Evolutionary conservation across 2,329 filamentous ascomycete genomes (phyloP), one percentile per base, ranked within the genome.

Genomic region (Alternaria longipes): DNA sequence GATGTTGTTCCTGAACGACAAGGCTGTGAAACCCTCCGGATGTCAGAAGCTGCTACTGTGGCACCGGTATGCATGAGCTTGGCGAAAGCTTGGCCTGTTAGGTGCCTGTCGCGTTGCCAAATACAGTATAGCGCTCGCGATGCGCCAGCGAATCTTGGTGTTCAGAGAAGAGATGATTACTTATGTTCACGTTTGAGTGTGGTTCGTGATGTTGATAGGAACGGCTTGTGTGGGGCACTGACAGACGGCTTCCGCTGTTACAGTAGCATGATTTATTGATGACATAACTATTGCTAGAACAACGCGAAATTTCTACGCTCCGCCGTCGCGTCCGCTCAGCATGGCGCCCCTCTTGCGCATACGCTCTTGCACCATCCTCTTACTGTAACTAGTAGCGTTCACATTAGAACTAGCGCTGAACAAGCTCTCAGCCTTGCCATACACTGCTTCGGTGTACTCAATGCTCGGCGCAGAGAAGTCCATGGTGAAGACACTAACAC

Each of bases 381-480:
- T 67, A 8, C 66, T 68, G n/a, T 68, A 67, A n/a, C 24, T 24
- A n/a, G 56, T 65, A 24, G 20, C 14, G n/a, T 59, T 62, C 1
- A 16, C 53, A 49, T 50, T 30, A n/a, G 50, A 53, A 30, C 30
- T 30, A n/a, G 26, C 38, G n/a, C 56, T 60, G 11, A 64, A 57
- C 55, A 72, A 52, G 16, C 45, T 46, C 18, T 62, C 56, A 16
- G 64, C 60, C 41, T 70, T 72, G 3, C 16, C 53, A 16, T 64
- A 69, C 14, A 75, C 72, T 5, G 54, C 54, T 11, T 66, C 60
- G 4, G 72, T 73, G n/a, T 69, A 70, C 26, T 67, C 45, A 46
- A 64, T 75, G 26, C 61, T 71, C 2, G 84, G 84, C 6, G 84
- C 83, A 66, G 81, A 80, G 62, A 84, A 85, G 57, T 86, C 84